Percentiles rank a stretch among this genome's conserved stretches.
These are phyloP conservation scores for Coprinopsis marcescibilis DNA, from an alignment of 768 basidiomycete genomes.

Conservation along the genomic window DNA sequence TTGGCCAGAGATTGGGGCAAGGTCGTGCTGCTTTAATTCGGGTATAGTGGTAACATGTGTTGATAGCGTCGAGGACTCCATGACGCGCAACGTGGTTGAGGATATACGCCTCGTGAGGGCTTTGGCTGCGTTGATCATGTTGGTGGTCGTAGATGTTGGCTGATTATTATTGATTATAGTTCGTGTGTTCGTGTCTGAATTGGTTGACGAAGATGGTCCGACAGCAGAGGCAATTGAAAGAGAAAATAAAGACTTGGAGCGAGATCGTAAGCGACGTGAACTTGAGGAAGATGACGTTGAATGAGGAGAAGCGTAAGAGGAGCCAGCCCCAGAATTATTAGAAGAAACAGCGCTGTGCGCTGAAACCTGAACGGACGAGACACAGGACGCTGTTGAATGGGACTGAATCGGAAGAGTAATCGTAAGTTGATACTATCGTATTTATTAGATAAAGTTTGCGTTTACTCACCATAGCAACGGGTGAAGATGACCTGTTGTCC, in stretches of 20 bases:
- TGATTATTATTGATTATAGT: neutral
- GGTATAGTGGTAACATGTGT: neutral
- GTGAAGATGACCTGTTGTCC: neutral
- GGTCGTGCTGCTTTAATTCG: neutral
- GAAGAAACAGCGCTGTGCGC: neutral
- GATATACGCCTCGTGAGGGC: neutral
- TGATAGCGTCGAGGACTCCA: neutral
- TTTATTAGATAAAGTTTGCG: neutral
- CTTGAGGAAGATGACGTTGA: neutral
- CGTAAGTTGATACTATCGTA: neutral
- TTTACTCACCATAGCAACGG: neutral
- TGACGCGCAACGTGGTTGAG: neutral
- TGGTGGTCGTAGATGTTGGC: neutral
- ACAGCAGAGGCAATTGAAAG: neutral
- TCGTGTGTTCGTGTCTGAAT: neutral
- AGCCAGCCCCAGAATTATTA: neutral
- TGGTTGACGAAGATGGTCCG: neutral
- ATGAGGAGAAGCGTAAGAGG: neutral
- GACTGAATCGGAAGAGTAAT: neutral
- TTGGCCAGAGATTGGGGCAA: neutral
- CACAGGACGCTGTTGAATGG: neutral
- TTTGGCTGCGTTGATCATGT: slow-evolving; percentile 3
- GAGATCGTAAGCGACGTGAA: slow-evolving; percentile 5
- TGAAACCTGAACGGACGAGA: neutral
- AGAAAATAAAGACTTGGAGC: slow-evolving; percentile 4